phyloP scores from a whole-genome alignment of 192 early-diverging fungal species.

The Helicostylum pulchrum region DNA sequence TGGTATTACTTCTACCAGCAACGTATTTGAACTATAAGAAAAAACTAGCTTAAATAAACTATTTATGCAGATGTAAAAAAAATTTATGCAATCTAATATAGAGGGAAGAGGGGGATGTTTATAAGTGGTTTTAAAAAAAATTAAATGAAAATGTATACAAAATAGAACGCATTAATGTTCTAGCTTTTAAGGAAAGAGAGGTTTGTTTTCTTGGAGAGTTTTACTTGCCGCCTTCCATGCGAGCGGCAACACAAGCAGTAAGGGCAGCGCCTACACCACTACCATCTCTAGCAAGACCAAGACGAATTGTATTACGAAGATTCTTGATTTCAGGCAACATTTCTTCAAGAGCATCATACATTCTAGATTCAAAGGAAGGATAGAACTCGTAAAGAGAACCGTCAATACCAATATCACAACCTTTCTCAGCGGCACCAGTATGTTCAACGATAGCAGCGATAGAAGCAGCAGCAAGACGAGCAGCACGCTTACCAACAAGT shows the following conservation, averaged over 20 bases:
- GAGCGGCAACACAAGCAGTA: slow-evolving; percentile 31
- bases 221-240: slow-evolving; percentile 11
- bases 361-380: slow-evolving; percentile 61
- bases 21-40: slow-evolving; percentile 23
- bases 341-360: slow-evolving; percentile 69
- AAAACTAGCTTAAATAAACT: slow-evolving; percentile 6
- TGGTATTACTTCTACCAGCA: slow-evolving; percentile 62
- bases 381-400: slow-evolving; percentile 67
- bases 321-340: slow-evolving; percentile 50
- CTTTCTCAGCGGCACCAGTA: slow-evolving; percentile 46
- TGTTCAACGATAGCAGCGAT: slow-evolving; percentile 71
- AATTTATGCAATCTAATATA: not conserved
- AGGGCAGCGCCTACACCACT: slow-evolving; percentile 41
- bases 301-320: slow-evolving; percentile 11
- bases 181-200: not conserved
- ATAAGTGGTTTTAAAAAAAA: slow-evolving; percentile 4
- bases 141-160: not conserved
- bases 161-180: not conserved
- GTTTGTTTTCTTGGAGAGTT: not conserved
- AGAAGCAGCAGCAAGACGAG: slow-evolving; percentile 73
- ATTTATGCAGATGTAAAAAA: not conserved
- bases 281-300: slow-evolving; percentile 40
- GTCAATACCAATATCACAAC: slow-evolving; percentile 64
- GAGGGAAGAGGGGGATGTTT: not conserved
- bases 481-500: slow-evolving; percentile 81